These are phyloP conservation scores for Urochloa ruziziensis DNA, from an alignment of 176 grass and related monocot genomes.

Conservation along the genomic window DNA sequence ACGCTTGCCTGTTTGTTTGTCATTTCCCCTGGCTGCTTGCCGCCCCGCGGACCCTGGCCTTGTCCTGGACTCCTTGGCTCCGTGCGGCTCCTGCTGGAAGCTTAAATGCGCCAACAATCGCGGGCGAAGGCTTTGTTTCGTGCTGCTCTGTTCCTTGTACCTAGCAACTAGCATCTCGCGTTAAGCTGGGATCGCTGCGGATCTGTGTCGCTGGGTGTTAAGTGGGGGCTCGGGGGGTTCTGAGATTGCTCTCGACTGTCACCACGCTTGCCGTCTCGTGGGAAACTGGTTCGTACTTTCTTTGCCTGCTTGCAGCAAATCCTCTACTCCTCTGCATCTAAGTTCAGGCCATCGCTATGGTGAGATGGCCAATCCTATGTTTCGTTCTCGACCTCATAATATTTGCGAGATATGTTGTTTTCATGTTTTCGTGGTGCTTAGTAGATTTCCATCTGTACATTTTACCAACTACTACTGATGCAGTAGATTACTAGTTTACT, in stretches of 20 bases:
- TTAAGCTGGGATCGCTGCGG: not conserved
- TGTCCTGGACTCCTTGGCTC: conserved; percentile 1
- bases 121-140: not conserved
- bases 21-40: not conserved
- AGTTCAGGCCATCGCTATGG: not conserved
- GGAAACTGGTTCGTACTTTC: not conserved
- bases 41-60: not conserved
- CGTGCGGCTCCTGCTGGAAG: not conserved
- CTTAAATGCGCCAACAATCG: not conserved
- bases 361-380: not conserved
- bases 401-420: not conserved
- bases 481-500: not conserved
- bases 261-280: not conserved
- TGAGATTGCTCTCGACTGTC: not conserved
- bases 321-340: not conserved
- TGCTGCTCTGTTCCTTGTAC: not conserved
- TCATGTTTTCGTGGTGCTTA: not conserved
- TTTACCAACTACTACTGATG: not conserved
- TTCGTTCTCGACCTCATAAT: not conserved
- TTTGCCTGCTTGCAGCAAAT: not conserved
- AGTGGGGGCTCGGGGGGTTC: not conserved
- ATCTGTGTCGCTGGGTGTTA: not conserved
- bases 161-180: not conserved
- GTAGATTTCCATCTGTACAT: not conserved
- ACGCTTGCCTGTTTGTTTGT: conserved; percentile 5